Conservation (phyloP, 345 rosid genomes). For the Rhizophora apiculata region DNA sequence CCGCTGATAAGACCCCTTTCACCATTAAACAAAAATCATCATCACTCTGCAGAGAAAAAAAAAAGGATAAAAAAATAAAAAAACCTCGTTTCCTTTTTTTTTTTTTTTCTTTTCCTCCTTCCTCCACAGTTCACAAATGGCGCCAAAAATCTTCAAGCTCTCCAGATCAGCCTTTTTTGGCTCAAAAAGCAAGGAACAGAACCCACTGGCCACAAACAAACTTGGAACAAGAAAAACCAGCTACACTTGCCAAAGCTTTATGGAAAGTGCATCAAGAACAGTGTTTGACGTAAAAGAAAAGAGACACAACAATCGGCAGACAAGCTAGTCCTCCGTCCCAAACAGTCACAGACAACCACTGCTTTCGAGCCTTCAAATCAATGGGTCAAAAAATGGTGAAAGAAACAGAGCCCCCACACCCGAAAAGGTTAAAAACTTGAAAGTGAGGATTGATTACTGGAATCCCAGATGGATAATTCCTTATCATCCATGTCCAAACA, state of each 20-base stretch:
- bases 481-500: constrained; percentile 19
- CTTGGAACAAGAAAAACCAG: not conserved
- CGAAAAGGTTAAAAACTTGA: constrained; percentile 8
- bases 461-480: constrained; percentile 27
- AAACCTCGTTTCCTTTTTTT: constrained; percentile 6
- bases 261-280: constrained; percentile 10
- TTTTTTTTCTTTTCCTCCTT: not conserved
- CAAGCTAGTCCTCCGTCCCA: constrained; percentile 10
- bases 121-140: constrained; percentile 15
- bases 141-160: constrained; percentile 22
- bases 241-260: not conserved
- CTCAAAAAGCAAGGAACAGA: constrained; percentile 19
- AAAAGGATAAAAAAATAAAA: too few relatives aligned
- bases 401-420: constrained; percentile 20
- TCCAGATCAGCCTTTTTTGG: constrained; percentile 26
- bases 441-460: constrained; percentile 4
- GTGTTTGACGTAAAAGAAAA: constrained; percentile 17
- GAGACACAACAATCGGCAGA: constrained; percentile 5
- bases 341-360: not conserved
- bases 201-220: constrained; percentile 20
- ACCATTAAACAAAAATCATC: constrained; percentile 35
- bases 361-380: constrained; percentile 36
- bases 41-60: constrained; percentile 8
- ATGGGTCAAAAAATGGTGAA: constrained; percentile 29
- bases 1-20: constrained; percentile 48